Evolutionary conservation across 1,284 basidiomycete species (phyloP).

Genomic region (Taiwanofungus camphoratus): DNA sequence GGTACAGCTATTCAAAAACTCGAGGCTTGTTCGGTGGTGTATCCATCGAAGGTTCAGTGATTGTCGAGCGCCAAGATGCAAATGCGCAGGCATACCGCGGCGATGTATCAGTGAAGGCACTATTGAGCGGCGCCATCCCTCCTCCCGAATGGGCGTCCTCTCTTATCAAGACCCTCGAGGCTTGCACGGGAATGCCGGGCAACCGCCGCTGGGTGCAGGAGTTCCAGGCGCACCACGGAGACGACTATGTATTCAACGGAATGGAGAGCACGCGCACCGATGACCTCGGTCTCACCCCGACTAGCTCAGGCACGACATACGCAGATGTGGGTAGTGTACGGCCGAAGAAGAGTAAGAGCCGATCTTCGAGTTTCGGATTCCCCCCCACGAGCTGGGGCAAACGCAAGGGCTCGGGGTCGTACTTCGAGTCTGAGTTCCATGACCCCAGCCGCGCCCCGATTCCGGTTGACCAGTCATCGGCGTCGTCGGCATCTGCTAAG

Average conservation of each 20-base stretch:
- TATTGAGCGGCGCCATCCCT: slow-evolving; percentile 73
- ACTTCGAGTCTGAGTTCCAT: slow-evolving; percentile 37
- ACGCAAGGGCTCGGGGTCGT: slow-evolving; percentile 44
- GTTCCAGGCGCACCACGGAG: slow-evolving; percentile 22
- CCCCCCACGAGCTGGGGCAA: slow-evolving; percentile 63
- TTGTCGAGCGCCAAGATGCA: slow-evolving; percentile 91
- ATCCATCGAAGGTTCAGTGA: slow-evolving; percentile 90
- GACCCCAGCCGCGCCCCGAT: slow-evolving; percentile 24
- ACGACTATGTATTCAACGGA: slow-evolving; percentile 53
- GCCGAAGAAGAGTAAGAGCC: slow-evolving; percentile 45
- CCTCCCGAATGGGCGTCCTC: slow-evolving; percentile 73
- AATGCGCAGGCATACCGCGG: slow-evolving; percentile 77
- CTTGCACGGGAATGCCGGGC: slow-evolving; percentile 67
- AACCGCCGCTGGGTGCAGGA: slow-evolving; percentile 66
- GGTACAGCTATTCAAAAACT: slow-evolving; percentile 94
- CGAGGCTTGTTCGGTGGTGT: slow-evolving; percentile 84
- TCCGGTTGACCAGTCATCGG: slow-evolving; percentile 4
- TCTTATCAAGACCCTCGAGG: slow-evolving; percentile 70
- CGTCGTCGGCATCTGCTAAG: slow-evolving; percentile 4
- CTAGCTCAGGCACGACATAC: slow-evolving; percentile 10
- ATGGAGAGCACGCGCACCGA: slow-evolving; percentile 37
- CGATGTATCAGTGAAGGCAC: slow-evolving; percentile 69
- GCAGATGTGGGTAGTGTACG: slow-evolving; percentile 15
- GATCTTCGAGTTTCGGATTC: slow-evolving; percentile 38
- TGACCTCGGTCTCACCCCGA: slow-evolving; percentile 17